phyloP scores from a whole-genome alignment of 371 early-diverging fungal species.

The Mucor lusitanicus region DNA sequence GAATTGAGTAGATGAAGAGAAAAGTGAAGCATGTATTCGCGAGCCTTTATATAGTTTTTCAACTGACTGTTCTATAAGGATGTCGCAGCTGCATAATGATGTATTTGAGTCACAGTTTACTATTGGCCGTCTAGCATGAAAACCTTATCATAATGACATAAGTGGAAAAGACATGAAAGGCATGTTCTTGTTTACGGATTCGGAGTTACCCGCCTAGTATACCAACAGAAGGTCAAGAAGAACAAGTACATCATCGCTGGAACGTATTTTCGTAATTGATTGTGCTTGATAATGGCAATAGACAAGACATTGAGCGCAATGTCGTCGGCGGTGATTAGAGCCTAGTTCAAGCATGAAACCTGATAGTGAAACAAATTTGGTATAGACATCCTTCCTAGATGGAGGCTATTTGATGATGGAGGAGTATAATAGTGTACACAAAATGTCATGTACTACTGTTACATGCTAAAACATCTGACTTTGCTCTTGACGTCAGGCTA shows the following conservation, averaged over 20 bases:
- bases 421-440: neutral
- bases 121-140: neutral
- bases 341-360: too few species aligned
- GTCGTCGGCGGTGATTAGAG: too few species aligned
- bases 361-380: too few species aligned
- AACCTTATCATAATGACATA: constrained; percentile 17
- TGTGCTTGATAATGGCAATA: too few species aligned
- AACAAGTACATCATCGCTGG: neutral
- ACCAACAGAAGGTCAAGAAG: neutral
- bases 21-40: neutral
- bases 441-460: neutral
- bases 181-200: neutral
- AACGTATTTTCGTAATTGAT: neutral
- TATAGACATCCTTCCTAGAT: neutral
- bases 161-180: neutral
- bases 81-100: constrained; percentile 6
- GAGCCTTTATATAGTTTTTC: neutral
- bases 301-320: too few species aligned
- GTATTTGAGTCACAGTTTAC: neutral
- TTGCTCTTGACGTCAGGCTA: neutral
- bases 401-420: neutral
- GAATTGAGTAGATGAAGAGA: constrained; percentile 6
- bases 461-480: neutral
- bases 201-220: neutral
- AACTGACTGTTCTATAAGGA: neutral